Percentiles rank a stretch among this genome's conserved stretches.
Evolutionary conservation across 2,329 filamentous ascomycete species (phyloP).

Genomic region (Beauveria australis): DNA sequence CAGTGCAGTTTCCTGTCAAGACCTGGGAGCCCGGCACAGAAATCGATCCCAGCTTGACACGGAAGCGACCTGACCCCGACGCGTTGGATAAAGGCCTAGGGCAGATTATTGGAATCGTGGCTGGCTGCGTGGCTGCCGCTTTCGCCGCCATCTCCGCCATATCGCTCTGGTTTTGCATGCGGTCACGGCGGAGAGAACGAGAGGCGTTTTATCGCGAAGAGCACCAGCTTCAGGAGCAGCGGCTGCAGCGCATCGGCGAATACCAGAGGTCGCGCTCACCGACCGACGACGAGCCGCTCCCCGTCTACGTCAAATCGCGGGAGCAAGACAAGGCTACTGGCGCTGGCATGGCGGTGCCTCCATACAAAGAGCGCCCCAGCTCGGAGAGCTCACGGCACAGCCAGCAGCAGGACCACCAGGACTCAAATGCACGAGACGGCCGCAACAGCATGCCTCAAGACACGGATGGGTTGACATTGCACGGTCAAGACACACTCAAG

Average conservation of each 20-base stretch:
- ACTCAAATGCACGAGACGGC: not conserved
- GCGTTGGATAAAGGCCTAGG: not conserved
- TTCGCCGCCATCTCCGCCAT: not conserved
- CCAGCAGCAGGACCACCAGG: not conserved
- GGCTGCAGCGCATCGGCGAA: slow-evolving; percentile 2
- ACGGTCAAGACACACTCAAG: not conserved
- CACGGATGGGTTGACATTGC: not conserved
- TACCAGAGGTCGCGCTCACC: slow-evolving; percentile 5
- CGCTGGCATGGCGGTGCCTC: not conserved
- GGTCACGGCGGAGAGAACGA: not conserved
- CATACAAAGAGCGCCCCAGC: slow-evolving; percentile 8
- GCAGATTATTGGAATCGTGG: slow-evolving; percentile 9
- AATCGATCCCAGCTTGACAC: slow-evolving; percentile 1
- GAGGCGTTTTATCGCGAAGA: slow-evolving; percentile 5
- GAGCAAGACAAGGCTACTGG: slow-evolving; percentile 1
- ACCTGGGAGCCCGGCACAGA: slow-evolving; percentile 9
- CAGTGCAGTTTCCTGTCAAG: slow-evolving; percentile 1
- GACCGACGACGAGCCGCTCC: slow-evolving; percentile 4
- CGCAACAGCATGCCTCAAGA: not conserved
- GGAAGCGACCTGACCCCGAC: not conserved
- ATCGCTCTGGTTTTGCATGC: not conserved
- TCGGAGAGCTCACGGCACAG: slow-evolving; percentile 2
- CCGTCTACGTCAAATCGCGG: slow-evolving; percentile 1
- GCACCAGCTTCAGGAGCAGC: slow-evolving; percentile 3
- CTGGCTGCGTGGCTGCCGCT: slow-evolving; percentile 1